These are phyloP conservation scores for Trichoderma afroharzianum DNA, from an alignment of 2,329 filamentous ascomycete species.

Conservation along the genomic window DNA sequence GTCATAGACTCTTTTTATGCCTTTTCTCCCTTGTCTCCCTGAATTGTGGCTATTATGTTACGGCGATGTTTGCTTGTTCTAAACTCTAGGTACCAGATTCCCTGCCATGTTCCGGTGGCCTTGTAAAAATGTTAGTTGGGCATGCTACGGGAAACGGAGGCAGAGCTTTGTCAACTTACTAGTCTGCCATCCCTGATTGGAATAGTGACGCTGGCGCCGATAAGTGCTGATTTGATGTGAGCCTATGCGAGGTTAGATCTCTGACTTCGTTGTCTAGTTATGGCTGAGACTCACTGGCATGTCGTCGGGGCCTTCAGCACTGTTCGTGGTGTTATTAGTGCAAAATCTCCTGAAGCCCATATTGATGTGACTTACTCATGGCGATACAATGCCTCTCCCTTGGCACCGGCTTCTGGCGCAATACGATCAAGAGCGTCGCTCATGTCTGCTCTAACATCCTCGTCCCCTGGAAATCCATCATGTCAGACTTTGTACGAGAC, in stretches of 20 bases:
- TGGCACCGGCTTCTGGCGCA: conserved; percentile 71
- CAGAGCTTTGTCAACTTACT: conserved; percentile 39
- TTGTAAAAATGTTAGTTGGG: conserved; percentile 23
- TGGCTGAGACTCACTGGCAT: conserved; percentile 65
- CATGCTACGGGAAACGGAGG: not conserved
- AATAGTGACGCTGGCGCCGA: conserved; percentile 85
- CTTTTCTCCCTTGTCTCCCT: conserved; percentile 88
- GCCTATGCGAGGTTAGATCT: conserved; percentile 47
- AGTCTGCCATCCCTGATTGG: conserved; percentile 85
- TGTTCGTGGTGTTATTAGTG: conserved; percentile 26
- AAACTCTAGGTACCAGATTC: conserved; percentile 95
- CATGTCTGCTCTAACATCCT: conserved; percentile 89
- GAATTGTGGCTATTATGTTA: conserved; percentile 87
- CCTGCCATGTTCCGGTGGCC: conserved; percentile 71
- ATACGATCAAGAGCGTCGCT: conserved; percentile 88
- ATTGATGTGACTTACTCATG: conserved; percentile 49
- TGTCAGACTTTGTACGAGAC: not conserved
- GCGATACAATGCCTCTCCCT: conserved; percentile 71
- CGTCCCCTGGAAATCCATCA: conserved; percentile 46
- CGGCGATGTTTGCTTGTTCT: conserved; percentile 70
- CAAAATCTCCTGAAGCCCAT: not conserved
- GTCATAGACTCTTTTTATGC: conserved; percentile 28
- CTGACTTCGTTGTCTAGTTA: not conserved
- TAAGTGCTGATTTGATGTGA: conserved; percentile 86
- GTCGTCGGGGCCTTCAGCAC: conserved; percentile 84